Evolutionary conservation across 140 eudicot species (phyloP), one percentile per base, ranked within the genome.

Genomic region (Flaveria floridana): DNA sequence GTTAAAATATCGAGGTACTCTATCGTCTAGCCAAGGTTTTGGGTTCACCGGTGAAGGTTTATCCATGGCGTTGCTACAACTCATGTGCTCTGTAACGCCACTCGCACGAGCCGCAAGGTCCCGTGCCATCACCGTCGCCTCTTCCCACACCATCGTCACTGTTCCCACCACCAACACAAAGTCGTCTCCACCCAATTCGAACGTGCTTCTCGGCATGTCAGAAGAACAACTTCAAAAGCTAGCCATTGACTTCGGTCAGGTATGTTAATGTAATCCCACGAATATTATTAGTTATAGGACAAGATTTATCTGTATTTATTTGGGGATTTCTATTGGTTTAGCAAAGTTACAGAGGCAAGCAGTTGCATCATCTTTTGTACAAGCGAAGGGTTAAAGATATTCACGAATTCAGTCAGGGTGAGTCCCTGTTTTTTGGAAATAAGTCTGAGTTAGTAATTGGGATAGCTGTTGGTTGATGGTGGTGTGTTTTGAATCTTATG

Each of bases 161-260:
- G 9, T 64, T 72, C 13, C 80, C 62, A 1, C 37, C 80, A 37
- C 62, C 56, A n/a, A 75, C 80, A 47, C 53, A 34, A 34, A 34
- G 41, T 34, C 41, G 0, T 34, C 41, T 34, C 41, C 41, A 34
- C 7, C 41, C 1, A 71, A 72, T 30, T 80, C 93, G 14, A 85
- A 73, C 76, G 93, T 90, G 75, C 96, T 95, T 72, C 90, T 94
- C 69, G 99, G 99, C 87, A 82, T 95, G 99, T 91, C 99, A 3
- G 99, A 90, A 63, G 80, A 18, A 19, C 95, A 88, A 67, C 99
- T 95, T 66, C 96, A 91, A 58, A 88, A 95, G 42, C 90, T 95
- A 7, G 97, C 99, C 59, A 51, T 84, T 57, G 86, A 95, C 14
- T 86, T 95, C 23, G 99, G 96, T 7, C 95, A 86, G 91, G 99